A percentile compares a stretch with the other conserved stretches of the same genome.
Evolutionary conservation across 129 eudicot genomes (phyloP).

Genomic region (Tanacetum coccineum): DNA sequence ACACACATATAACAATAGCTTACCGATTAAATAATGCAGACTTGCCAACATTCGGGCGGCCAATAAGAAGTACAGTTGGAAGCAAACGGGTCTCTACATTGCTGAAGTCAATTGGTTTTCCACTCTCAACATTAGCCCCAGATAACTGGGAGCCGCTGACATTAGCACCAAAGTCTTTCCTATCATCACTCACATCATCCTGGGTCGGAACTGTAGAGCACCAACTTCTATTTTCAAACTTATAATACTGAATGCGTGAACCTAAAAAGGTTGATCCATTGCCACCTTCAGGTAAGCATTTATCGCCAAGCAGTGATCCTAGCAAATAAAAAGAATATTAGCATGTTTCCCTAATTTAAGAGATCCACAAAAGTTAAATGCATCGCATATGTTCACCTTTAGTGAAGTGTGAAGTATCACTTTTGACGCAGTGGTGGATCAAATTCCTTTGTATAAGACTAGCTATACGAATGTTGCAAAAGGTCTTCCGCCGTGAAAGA

Average conservation of each 20-base stretch:
- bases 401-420: slow-evolving; percentile 10
- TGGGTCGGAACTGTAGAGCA: slow-evolving; percentile 33
- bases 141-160: slow-evolving; percentile 11
- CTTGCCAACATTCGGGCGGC: slow-evolving; percentile 97
- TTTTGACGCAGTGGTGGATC: slow-evolving; percentile 12
- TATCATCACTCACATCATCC: slow-evolving; percentile 27
- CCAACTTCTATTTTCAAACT: slow-evolving; percentile 27
- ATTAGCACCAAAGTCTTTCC: slow-evolving; percentile 25
- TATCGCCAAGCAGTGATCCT: slow-evolving; percentile 31
- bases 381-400: slow-evolving; percentile 14
- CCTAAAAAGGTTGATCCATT: slow-evolving; percentile 18
- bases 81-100: slow-evolving; percentile 66
- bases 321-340: slow-evolving; percentile 14
- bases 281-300: slow-evolving; percentile 12
- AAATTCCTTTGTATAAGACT: slow-evolving; percentile 11
- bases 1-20: slow-evolving; percentile 8
- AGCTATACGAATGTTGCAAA: slow-evolving; percentile 3
- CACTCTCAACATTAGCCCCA: slow-evolving; percentile 28
- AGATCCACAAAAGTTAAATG: not conserved
- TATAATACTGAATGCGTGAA: slow-evolving; percentile 11
- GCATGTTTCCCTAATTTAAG: not conserved
- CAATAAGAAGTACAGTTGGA: slow-evolving; percentile 83
- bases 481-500: slow-evolving; percentile 32
- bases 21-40: slow-evolving; percentile 94
- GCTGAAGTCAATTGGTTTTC: slow-evolving; percentile 57